phyloP scores from a whole-genome alignment of 768 basidiomycete genomes.

The Lactarius psammicola region DNA sequence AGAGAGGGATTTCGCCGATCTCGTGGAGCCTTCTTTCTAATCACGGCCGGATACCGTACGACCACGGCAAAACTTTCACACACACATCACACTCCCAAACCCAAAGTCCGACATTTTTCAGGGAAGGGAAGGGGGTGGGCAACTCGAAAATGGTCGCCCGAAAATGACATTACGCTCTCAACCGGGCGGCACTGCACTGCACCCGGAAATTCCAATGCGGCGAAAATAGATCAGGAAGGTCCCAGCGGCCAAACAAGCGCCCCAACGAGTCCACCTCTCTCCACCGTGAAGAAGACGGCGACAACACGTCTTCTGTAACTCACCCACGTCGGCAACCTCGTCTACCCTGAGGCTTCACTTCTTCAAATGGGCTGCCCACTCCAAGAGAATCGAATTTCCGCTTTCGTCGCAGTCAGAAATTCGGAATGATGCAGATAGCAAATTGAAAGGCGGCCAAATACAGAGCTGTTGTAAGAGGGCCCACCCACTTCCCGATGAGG shows the following conservation, averaged over 20 bases:
- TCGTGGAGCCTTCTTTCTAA: constrained; percentile 22
- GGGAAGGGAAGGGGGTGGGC: background rate
- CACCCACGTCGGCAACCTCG: background rate
- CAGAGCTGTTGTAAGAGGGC: constrained; percentile 4
- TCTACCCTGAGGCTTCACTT: background rate
- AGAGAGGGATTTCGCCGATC: background rate
- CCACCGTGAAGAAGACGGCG: background rate
- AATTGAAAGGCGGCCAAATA: constrained; percentile 19
- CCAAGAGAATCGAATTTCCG: background rate
- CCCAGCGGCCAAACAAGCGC: background rate
- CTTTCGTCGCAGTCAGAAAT: background rate
- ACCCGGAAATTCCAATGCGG: background rate
- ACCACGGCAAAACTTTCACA: background rate
- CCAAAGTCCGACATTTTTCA: constrained; percentile 10
- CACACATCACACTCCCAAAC: constrained; percentile 6
- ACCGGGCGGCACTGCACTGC: background rate
- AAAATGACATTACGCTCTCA: constrained; percentile 8
- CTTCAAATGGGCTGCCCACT: background rate
- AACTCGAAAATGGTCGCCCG: background rate
- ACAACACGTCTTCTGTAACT: background rate
- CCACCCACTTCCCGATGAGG: constrained; percentile 6
- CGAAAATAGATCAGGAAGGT: background rate
- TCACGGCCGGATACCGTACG: background rate
- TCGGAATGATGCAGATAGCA: background rate
- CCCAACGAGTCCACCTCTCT: background rate